Conservation (phyloP, 1,284 basidiomycete species). For the Grifola frondosa region DNA sequence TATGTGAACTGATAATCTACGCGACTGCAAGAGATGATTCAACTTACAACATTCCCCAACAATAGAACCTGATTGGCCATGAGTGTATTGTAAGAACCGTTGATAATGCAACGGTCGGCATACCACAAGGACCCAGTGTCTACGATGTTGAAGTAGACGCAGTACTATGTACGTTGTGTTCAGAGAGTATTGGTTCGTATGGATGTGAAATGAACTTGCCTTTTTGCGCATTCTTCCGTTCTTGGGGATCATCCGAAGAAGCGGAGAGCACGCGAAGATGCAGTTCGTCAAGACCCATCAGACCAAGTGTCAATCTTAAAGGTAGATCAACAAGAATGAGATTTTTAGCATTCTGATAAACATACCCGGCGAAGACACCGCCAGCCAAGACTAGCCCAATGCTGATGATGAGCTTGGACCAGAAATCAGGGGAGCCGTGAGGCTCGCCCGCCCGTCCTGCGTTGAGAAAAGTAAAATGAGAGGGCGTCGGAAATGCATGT, state of each 20-base stretch:
- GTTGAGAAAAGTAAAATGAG: constrained; percentile 5
- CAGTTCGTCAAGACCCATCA: constrained; percentile 95
- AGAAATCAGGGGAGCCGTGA: constrained; percentile 53
- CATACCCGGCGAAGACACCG: constrained; percentile 85
- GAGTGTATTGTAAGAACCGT: not conserved
- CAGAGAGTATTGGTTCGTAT: no score
- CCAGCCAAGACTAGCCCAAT: constrained; percentile 70
- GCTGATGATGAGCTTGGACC: constrained; percentile 68
- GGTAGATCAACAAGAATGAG: not conserved
- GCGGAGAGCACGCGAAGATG: constrained; percentile 85
- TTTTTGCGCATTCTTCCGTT: constrained; percentile 71
- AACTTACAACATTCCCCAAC: constrained; percentile 80
- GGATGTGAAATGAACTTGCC: constrained; percentile 48
- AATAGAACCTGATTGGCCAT: constrained; percentile 61
- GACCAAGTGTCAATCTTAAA: constrained; percentile 76
- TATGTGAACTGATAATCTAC: not conserved
- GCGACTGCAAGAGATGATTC: not conserved
- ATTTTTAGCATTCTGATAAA: no score
- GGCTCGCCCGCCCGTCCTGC: constrained; percentile 28
- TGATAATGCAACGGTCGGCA: constrained; percentile 26
- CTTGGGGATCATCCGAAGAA: constrained; percentile 71
- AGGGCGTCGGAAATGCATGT: constrained; percentile 5
- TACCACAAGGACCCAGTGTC: constrained; percentile 95
- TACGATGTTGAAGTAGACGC: constrained; percentile 73
- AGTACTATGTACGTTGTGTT: constrained; percentile 52